phyloP scores from a whole-genome alignment of 2,329 filamentous ascomycete genomes.

The Fusarium pseudonygamai region DNA sequence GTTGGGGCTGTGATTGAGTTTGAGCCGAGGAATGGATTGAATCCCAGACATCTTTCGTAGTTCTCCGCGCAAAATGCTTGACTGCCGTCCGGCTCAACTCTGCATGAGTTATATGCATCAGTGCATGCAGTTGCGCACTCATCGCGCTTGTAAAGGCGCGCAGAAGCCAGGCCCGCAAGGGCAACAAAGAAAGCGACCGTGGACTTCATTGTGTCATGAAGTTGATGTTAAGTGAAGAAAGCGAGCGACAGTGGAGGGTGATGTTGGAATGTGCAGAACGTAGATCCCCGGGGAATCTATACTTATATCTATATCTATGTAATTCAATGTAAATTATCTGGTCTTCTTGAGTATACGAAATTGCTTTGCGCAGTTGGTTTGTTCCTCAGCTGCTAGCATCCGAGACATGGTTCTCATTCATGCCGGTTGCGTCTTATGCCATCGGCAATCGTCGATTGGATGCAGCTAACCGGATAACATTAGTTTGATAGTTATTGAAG shows the following conservation, averaged over 20 bases:
- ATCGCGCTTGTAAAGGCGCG: background rate
- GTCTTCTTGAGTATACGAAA: background rate
- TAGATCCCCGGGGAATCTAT: too few relatives aligned
- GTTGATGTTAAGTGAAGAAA: background rate
- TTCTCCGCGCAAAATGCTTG: background rate
- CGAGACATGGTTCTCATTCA: background rate
- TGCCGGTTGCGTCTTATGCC: background rate
- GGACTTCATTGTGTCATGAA: background rate
- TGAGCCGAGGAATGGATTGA: background rate
- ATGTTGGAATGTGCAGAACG: background rate
- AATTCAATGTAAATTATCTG: accelerated
- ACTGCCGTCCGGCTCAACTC: background rate
- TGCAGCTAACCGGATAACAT: accelerated
- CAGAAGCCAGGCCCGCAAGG: background rate
- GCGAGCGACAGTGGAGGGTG: background rate
- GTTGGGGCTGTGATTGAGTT: background rate
- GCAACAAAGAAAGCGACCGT: background rate
- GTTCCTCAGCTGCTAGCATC: background rate
- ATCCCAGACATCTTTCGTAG: background rate
- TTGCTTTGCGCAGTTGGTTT: background rate
- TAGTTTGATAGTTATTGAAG: background rate
- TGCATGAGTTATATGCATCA: background rate
- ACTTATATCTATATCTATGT: background rate
- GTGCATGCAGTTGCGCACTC: background rate
- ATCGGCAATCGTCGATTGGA: background rate